These are phyloP conservation scores for Amanita brunnescens DNA, from an alignment of 768 basidiomycete genomes.

Conservation along the genomic window DNA sequence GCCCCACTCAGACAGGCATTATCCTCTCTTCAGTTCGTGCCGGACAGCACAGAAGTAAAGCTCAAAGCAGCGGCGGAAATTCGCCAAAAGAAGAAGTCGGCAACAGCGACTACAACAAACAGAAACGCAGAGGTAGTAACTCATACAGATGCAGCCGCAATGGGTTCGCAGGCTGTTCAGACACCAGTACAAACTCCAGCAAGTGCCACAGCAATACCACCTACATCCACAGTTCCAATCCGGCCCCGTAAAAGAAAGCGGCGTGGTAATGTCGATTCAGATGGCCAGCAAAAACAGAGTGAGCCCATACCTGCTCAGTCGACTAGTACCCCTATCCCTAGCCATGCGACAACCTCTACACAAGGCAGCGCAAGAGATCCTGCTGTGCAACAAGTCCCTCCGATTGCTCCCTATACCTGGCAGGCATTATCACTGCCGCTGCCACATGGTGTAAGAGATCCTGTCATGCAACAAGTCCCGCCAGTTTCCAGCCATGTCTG, in stretches of 20 bases:
- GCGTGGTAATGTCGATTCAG: not conserved
- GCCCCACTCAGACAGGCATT: not conserved
- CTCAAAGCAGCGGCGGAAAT: not conserved
- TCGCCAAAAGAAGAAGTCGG: not conserved
- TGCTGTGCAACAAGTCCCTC: not conserved
- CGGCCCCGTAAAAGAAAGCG: slow-evolving; percentile 1
- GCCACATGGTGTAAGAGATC: not conserved
- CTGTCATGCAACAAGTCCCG: not conserved
- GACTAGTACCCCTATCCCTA: not conserved
- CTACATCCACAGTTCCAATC: not conserved
- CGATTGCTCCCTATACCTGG: not conserved
- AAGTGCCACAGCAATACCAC: not conserved
- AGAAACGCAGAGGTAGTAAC: not conserved
- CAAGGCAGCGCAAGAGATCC: slow-evolving; percentile 1
- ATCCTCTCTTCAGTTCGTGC: not conserved
- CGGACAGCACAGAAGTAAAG: not conserved
- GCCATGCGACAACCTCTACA: not conserved
- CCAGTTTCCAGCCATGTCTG: not conserved
- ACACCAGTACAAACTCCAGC: not conserved
- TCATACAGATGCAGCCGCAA: not conserved
- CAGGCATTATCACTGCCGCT: not conserved
- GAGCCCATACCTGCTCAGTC: not conserved
- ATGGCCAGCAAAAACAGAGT: not conserved
- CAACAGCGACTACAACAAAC: not conserved
- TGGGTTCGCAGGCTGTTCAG: not conserved